Percentiles rank a stretch among this genome's conserved stretches.
Evolutionary conservation across 495 filamentous ascomycete genomes (phyloP).

Genomic region (Staphylotrichum longicolle): DNA sequence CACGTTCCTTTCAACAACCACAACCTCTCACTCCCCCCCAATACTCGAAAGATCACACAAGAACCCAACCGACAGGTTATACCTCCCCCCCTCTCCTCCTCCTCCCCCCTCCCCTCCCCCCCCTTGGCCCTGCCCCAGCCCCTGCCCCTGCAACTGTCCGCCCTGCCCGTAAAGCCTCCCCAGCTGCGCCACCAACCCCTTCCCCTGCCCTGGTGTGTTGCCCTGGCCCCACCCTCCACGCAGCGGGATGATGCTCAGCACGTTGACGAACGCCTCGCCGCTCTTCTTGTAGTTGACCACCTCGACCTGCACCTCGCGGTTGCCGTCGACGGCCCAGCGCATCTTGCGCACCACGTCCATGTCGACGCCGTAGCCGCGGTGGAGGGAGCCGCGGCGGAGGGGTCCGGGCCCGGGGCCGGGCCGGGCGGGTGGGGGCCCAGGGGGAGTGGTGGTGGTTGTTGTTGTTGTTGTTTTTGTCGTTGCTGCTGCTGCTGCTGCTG

Average conservation of each 20-base stretch:
- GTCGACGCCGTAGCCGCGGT: constrained; percentile 31
- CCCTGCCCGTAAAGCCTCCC: too few relatives aligned
- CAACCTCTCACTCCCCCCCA: background rate
- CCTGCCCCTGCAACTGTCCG: too few relatives aligned
- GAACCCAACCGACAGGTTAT: constrained; percentile 39
- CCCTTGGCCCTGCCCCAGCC: too few relatives aligned
- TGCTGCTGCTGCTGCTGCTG: too few relatives aligned
- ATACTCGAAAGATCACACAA: background rate
- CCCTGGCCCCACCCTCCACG: background rate
- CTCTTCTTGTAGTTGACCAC: constrained; percentile 52
- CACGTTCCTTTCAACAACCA: background rate
- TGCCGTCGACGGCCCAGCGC: constrained; percentile 39
- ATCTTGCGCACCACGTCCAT: constrained; percentile 39
- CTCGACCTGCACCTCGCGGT: constrained; percentile 43
- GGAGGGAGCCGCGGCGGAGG: too few relatives aligned
- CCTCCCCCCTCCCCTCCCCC: too few relatives aligned
- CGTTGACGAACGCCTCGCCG: constrained; percentile 46
- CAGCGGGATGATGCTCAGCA: constrained; percentile 51
- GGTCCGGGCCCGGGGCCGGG: too few relatives aligned
- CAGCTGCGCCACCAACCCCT: too few relatives aligned
- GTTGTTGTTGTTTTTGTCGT: too few relatives aligned
- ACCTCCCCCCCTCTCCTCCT: constrained; percentile 6
- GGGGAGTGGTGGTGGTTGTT: too few relatives aligned
- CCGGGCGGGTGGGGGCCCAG: background rate
- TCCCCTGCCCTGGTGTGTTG: too few relatives aligned